Conservation (phyloP, 2,329 filamentous ascomycete species). For the Aureobasidium leucospermi region DNA sequence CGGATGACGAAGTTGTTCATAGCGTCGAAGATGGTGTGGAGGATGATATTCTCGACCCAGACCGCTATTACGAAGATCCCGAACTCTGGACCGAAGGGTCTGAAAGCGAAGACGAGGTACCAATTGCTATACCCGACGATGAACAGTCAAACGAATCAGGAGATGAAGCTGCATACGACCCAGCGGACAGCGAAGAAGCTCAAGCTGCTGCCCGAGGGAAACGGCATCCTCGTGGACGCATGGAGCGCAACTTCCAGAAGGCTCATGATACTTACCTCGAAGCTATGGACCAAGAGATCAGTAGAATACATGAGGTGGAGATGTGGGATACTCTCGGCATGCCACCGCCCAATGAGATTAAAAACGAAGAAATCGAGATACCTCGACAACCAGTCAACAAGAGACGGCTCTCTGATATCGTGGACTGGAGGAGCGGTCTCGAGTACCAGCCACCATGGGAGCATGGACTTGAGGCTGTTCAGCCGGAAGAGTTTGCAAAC, state of each 20-base stretch:
- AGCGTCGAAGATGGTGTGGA: slow-evolving; percentile 17
- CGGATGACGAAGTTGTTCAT: neutral
- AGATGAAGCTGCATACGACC: neutral
- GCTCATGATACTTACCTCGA: slow-evolving; percentile 40
- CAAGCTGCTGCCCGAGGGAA: slow-evolving; percentile 13
- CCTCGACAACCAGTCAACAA: slow-evolving; percentile 24
- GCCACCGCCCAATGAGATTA: slow-evolving; percentile 18
- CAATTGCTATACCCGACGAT: neutral
- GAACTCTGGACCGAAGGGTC: slow-evolving; percentile 21
- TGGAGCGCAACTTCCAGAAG: slow-evolving; percentile 9
- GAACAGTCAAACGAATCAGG: neutral
- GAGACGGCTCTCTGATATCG: slow-evolving; percentile 29
- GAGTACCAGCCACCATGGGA: slow-evolving; percentile 47
- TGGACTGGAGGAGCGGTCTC: slow-evolving; percentile 38
- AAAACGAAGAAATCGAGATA: slow-evolving; percentile 18
- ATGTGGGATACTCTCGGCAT: slow-evolving; percentile 39
- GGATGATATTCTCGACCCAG: slow-evolving; percentile 30
- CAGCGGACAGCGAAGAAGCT: slow-evolving; percentile 1
- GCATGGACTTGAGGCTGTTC: slow-evolving; percentile 10
- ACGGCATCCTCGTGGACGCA: neutral
- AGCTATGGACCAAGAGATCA: slow-evolving; percentile 39
- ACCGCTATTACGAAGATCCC: slow-evolving; percentile 43
- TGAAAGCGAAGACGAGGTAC: slow-evolving; percentile 16
- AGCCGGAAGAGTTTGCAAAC: slow-evolving; percentile 15
- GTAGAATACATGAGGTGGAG: slow-evolving; percentile 37